phyloP scores from a whole-genome alignment of 2,329 filamentous ascomycete species.

The Lanzia echinophila region DNA sequence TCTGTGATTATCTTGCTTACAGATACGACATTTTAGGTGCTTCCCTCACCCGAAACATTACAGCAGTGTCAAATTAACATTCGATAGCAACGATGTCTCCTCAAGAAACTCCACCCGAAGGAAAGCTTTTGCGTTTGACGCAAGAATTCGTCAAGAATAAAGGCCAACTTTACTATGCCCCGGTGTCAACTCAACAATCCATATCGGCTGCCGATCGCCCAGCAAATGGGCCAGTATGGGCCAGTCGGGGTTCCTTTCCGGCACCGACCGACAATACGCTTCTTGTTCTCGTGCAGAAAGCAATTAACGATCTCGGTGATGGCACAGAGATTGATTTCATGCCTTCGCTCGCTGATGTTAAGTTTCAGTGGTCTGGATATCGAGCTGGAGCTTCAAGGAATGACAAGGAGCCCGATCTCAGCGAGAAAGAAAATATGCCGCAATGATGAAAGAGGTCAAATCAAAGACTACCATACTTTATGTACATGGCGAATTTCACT shows the following conservation, averaged over 20 bases:
- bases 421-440: not conserved
- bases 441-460: not conserved
- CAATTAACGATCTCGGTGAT: not conserved
- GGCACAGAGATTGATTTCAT: too few species aligned
- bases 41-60: too few species aligned
- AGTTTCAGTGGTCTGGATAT: conserved; percentile 73
- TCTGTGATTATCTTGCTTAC: too few species aligned
- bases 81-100: too few species aligned
- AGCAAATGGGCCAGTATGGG: not conserved
- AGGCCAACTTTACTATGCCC: not conserved
- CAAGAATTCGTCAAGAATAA: not conserved
- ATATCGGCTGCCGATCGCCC: not conserved
- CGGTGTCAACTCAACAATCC: not conserved
- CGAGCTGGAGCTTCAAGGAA: conserved; percentile 46
- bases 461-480: not conserved
- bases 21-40: too few species aligned
- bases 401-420: conserved; percentile 46
- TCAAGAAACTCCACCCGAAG: not conserved
- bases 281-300: not conserved
- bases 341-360: conserved; percentile 37
- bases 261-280: not conserved
- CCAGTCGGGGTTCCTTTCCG: not conserved
- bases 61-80: too few species aligned
- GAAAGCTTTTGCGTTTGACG: not conserved
- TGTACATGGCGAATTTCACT: not conserved